Evolutionary conservation across 2,329 filamentous ascomycete genomes (phyloP), one percentile per base, ranked within the genome.

Genomic region (Fonsecaea pugnacius): DNA sequence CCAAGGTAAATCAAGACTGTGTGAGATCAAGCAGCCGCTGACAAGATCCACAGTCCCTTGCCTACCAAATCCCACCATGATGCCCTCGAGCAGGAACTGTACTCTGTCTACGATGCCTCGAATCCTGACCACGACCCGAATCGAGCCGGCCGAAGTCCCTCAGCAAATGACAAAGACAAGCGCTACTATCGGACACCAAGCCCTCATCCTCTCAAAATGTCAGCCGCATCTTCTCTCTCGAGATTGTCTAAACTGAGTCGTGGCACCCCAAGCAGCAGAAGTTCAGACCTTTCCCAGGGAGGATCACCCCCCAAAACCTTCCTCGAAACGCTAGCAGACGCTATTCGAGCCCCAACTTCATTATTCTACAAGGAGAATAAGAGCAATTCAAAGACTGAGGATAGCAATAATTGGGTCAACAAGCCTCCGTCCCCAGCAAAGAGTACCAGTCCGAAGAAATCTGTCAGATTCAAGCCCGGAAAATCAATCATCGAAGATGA

Each of bases 321-420:
- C 33, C 62, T 69, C 30, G 65, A 68, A 24, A 33, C 61, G n/a
- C 16, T 68, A 51, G 67, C 64, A 14, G 58, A 64, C 32, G 62
- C 58, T 9, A 64, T 65, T 36, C 62, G 58, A 30, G 64, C 66
- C 21, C 62, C 60, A 18, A 43, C 66, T 14, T 38, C 62, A 18
- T 33, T 70, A 35, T 70, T 67, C 46, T 65, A 67, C 64, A 64
- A 66, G 48, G 60, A 67, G 24, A 53, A 58, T 62, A 64, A 62
- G 36, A 54, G 38, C 30, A 40, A 30, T 9, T n/a, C 57, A 10
- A 36, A 53, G 16, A 21, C 35, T 38, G 50, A 60, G 12, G 40
- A 33, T 52, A 33, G 10, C 24, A 50, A 48, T 4, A 6, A 30
- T 1, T 46, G 14, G 6, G 30, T 24, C 5, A 48, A 30, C 48